Evolutionary conservation across 306 rosid genomes (phyloP), one percentile per base, ranked within the genome.

Genomic region (Lupinus albus): DNA sequence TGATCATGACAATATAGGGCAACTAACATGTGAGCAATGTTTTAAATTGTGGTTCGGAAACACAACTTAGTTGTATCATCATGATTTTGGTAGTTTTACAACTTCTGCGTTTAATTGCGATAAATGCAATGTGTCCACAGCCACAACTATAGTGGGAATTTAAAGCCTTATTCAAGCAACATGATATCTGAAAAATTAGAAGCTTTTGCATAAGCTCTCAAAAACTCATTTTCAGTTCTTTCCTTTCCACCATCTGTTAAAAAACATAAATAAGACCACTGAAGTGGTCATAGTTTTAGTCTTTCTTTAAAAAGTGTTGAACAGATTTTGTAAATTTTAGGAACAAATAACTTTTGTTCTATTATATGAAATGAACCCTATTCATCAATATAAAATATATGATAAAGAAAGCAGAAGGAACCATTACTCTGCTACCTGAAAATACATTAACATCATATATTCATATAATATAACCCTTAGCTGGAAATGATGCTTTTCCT

Each of bases 401-500:
- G 28, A 25, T 25, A 25, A 25, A 25, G 30, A 25, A 25, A 25
- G 71, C 72, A 66, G 39, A 70, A 61, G 73, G 44, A 13, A 18
- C 8, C 72, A 28, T 30, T 64, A 55, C 56, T 79, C 35, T 57
- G 72, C 77, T 70, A 3, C 12, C 47, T 42, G 32, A 45, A 41
- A 53, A 49, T 30, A 70, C 71, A 65, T 45, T 38, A 48, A 58
- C 25, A 70, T 35, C 73, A 72, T 63, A 69, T 71, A 74, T 67
- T 35, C 73, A 72, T 63, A 69, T 71, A 74, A 49, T 55, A 20
- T 32, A 42, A 59, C 8, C 36, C 82, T 79, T 56, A 54, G 61
- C 67, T 68, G 89, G 97, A 84, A 91, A 86, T 72, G 95, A 89
- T 78, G 81, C 13, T 90, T 86, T 88, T 86, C 91, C 85, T 76